phyloP scores from a whole-genome alignment of 2,329 filamentous ascomycete genomes.

The Pyrenophora tritici-repentis region DNA sequence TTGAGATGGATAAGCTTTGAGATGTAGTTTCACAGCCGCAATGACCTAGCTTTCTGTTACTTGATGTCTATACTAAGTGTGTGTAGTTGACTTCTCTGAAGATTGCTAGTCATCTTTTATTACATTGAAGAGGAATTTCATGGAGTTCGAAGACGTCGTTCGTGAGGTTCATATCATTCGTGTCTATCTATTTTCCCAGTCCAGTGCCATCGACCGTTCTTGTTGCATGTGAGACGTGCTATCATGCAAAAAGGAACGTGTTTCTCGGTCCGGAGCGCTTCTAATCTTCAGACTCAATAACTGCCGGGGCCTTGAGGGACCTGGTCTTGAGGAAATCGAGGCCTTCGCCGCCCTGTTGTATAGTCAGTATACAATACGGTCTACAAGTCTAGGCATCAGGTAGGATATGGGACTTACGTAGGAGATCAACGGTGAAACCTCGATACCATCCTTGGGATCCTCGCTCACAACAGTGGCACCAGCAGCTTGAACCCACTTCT shows the following conservation, averaged over 20 bases:
- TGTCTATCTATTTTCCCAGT: constrained; percentile 12
- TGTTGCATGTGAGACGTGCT: not conserved
- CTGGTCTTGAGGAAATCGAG: constrained; percentile 64
- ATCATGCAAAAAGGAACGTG: constrained; percentile 4
- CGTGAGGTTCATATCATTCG: constrained; percentile 11
- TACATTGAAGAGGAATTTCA: no score
- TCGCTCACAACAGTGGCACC: constrained; percentile 76
- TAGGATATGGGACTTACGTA: constrained; percentile 71
- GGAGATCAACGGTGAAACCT: constrained; percentile 91
- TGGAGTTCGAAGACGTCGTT: not conserved
- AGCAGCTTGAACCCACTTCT: constrained; percentile 79
- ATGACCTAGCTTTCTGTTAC: no score
- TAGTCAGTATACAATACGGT: constrained; percentile 1
- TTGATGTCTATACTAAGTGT: no score
- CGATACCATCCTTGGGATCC: constrained; percentile 65
- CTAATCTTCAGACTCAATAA: constrained; percentile 64
- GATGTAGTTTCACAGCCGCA: no score
- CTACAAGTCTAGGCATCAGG: no score
- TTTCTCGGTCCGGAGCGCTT: not conserved
- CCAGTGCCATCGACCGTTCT: not conserved
- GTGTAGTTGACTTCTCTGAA: no score
- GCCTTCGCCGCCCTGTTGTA: constrained; percentile 63
- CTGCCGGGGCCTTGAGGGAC: constrained; percentile 66
- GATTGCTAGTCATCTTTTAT: no score
- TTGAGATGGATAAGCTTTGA: no score